Evolutionary conservation across 108 stramenopile genomes (phyloP).

Genomic region (Pseudonitzschia multistriata): DNA sequence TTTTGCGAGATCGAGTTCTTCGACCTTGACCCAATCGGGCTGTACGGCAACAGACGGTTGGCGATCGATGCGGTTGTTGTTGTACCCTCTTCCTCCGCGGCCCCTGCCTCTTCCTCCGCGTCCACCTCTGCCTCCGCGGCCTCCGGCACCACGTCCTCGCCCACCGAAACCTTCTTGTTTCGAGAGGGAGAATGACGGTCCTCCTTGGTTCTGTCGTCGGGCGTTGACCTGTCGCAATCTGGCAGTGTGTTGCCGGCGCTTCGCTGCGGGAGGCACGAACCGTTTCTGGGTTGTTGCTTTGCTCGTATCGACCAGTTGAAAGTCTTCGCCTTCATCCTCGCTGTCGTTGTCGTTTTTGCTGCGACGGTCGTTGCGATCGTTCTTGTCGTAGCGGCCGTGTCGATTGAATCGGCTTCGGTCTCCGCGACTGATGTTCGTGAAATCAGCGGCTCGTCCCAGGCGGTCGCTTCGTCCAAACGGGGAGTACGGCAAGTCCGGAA

Average conservation of each 20-base stretch:
- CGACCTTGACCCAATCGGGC: slow-evolving; percentile 86
- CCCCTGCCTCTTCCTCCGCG: slow-evolving; percentile 45
- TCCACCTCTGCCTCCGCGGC: slow-evolving; percentile 46
- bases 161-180: slow-evolving; percentile 40
- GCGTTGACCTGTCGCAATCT: slow-evolving; percentile 77
- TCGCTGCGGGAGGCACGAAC: slow-evolving; percentile 62
- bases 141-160: slow-evolving; percentile 25
- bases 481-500: slow-evolving; percentile 85
- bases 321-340: slow-evolving; percentile 66
- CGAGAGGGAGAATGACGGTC: slow-evolving; percentile 19
- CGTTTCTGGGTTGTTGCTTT: slow-evolving; percentile 65
- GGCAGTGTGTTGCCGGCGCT: slow-evolving; percentile 51
- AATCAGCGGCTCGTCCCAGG: slow-evolving; percentile 83
- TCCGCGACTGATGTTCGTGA: slow-evolving; percentile 46
- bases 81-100: slow-evolving; percentile 33
- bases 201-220: slow-evolving; percentile 46
- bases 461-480: slow-evolving; percentile 93
- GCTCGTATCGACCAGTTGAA: slow-evolving; percentile 90
- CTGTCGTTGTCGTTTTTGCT: slow-evolving; percentile 63
- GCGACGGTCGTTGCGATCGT: slow-evolving; percentile 29
- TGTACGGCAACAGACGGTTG: slow-evolving; percentile 88
- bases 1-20: slow-evolving; percentile 92
- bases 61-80: slow-evolving; percentile 51
- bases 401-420: slow-evolving; percentile 35
- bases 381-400: slow-evolving; percentile 20